phyloP scores from a whole-genome alignment of 2,329 filamentous ascomycete genomes.

The Trichoderma oligosporum region DNA sequence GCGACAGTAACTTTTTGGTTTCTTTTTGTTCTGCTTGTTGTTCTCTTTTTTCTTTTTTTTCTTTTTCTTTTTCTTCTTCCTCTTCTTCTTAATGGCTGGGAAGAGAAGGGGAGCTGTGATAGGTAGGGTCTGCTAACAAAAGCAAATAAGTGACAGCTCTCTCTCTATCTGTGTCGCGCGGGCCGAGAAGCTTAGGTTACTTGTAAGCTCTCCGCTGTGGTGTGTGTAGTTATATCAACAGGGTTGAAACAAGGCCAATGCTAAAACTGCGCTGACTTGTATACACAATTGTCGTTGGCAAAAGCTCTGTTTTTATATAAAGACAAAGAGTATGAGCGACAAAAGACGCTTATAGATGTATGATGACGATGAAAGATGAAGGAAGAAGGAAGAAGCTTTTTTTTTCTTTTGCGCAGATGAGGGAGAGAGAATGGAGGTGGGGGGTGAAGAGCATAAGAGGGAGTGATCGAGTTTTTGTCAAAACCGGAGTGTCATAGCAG shows the following conservation, averaged over 20 bases:
- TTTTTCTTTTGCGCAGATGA: background rate
- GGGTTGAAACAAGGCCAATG: constrained; percentile 6
- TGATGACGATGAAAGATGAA: background rate
- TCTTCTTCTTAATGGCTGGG: background rate
- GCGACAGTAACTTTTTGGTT: background rate
- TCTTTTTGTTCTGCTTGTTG: background rate
- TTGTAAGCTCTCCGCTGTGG: background rate
- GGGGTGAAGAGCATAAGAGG: constrained; percentile 22
- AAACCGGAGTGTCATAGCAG: constrained; percentile 31
- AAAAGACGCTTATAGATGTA: background rate
- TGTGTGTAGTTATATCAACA: background rate
- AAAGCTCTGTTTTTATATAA: background rate
- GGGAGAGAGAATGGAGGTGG: background rate
- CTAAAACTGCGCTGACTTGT: constrained; percentile 1
- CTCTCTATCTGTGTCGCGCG: constrained; percentile 2
- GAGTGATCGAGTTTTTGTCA: constrained; percentile 30
- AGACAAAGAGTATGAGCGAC: constrained; percentile 6
- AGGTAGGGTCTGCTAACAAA: too few species aligned
- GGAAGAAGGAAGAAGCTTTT: too few species aligned
- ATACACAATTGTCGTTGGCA: constrained; percentile 1
- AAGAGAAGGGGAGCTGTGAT: background rate
- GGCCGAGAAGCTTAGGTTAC: background rate
- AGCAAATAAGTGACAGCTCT: background rate
- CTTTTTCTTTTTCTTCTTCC: background rate
- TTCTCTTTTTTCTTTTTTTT: background rate